Evolutionary conservation across 2,329 filamentous ascomycete species (phyloP), one percentile per base, ranked within the genome.

Genomic region (Emmonsiellopsis sp.): DNA sequence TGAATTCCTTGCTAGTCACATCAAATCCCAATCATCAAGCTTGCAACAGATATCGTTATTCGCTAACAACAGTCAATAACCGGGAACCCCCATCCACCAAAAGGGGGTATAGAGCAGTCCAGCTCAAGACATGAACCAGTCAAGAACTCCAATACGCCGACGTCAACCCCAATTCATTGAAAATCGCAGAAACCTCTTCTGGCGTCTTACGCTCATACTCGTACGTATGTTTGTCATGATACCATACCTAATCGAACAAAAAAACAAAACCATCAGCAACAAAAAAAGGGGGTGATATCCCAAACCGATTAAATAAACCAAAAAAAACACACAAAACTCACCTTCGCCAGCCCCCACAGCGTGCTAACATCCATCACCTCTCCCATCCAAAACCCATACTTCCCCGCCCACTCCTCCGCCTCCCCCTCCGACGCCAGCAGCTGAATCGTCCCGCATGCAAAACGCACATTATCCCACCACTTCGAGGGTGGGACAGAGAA

Each of bases 141-240:
- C 50, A 52, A 7, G 50, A 45, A 11, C 41, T 52, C 50, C 50
- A 52, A 15, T 45, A 52, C 9, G 38, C 5, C 16, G 38, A 45
- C 26, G 11, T 52, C 40, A 52, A 31, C 10, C 50, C 50, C 38
- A 52, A 46, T 15, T 52, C 4, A 13, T 20, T 6, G 16, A 30
- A 46, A 7, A 52, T 13, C 20, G 45, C 26, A 10, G 1, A 13
- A 30, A 45, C 41, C 26, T 52, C 38, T n/a, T 52, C 20, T 3
- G 37, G 5, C 9, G 40, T 45, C 34, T 52, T 52, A 11, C 50
- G 50, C 11, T 35, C 31, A 46, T 52, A 52, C 31, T 32, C 50
- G 46, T 52, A 52, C 26, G 10, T 52, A 31, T 52, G 50, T 38
- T 52, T 52, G 41, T 52, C 50, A 26, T 52, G 50, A 46, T 52